Conservation (phyloP, 352 stramenopile species). For the Phytophthora idaei region DNA sequence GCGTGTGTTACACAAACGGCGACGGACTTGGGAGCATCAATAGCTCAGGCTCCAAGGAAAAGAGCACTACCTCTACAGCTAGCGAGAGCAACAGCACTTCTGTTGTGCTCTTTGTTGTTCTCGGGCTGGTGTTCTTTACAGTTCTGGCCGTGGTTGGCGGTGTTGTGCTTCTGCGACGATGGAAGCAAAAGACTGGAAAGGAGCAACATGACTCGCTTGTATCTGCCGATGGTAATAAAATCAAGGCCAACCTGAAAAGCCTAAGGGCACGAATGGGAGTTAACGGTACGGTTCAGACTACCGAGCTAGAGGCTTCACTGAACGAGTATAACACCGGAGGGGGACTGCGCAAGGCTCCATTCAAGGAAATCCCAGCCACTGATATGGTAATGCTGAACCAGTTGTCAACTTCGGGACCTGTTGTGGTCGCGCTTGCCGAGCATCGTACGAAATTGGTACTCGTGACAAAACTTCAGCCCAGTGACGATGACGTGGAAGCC, state of each 20-base stretch:
- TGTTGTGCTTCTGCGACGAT: slow-evolving; percentile 63
- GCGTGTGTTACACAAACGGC: slow-evolving; percentile 51
- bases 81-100: slow-evolving; percentile 28
- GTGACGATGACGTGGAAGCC: slow-evolving; percentile 63
- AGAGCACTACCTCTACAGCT: slow-evolving; percentile 38
- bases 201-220: slow-evolving; percentile 37
- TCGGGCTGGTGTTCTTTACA: slow-evolving; percentile 44
- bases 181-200: slow-evolving; percentile 53
- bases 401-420: slow-evolving; percentile 50
- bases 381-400: slow-evolving; percentile 50
- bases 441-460: slow-evolving; percentile 60
- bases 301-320: slow-evolving; percentile 40
- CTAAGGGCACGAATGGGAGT: slow-evolving; percentile 38
- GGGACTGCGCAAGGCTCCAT: slow-evolving; percentile 59
- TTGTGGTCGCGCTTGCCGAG: slow-evolving; percentile 53
- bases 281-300: slow-evolving; percentile 27
- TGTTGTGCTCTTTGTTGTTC: slow-evolving; percentile 46
- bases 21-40: slow-evolving; percentile 50
- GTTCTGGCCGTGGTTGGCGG: slow-evolving; percentile 56
- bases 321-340: slow-evolving; percentile 47
- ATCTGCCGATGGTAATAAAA: slow-evolving; percentile 49
- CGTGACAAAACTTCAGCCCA: slow-evolving; percentile 57
- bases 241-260: slow-evolving; percentile 47
- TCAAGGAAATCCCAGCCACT: slow-evolving; percentile 52
- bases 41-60: slow-evolving; percentile 35